Evolutionary conservation across 805 yeast species (phyloP).

Genomic region (Isabelozyma rhagii): DNA sequence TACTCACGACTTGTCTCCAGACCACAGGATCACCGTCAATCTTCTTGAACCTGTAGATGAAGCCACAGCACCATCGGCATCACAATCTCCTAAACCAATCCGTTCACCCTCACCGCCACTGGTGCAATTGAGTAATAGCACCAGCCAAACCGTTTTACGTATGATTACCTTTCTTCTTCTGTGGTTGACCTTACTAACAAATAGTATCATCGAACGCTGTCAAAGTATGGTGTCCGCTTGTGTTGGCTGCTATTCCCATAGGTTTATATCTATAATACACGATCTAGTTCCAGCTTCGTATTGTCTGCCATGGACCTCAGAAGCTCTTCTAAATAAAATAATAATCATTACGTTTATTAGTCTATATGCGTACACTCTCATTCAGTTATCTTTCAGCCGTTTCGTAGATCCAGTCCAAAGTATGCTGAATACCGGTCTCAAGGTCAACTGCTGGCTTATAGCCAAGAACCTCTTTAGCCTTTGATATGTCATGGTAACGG

Average conservation of each 20-base stretch:
- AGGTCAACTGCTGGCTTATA: conserved; percentile 77
- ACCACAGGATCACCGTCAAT: not conserved
- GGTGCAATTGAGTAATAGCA: not conserved
- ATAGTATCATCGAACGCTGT: not conserved
- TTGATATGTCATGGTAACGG: conserved; percentile 87
- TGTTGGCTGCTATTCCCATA: not conserved
- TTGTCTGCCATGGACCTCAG: too few species aligned
- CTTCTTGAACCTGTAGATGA: not conserved
- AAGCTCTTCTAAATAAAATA: too few species aligned
- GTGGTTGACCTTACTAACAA: not conserved
- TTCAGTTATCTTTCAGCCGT: conserved; percentile 11
- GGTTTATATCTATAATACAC: not conserved
- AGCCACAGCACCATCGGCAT: not conserved
- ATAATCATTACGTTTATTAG: not conserved
- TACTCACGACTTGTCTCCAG: not conserved
- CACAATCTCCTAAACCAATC: not conserved
- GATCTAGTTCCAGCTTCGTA: not conserved
- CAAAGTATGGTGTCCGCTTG: not conserved
- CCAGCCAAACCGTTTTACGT: not conserved
- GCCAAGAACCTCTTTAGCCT: conserved; percentile 76
- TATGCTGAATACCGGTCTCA: conserved; percentile 74
- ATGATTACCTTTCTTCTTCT: not conserved
- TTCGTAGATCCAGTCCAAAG: conserved; percentile 89
- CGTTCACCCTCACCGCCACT: not conserved
- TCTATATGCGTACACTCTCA: not conserved